Evolutionary conservation across 176 grass and related monocot genomes (phyloP), one percentile per base, ranked within the genome.

Genomic region (Tillandsia leiboldiana): DNA sequence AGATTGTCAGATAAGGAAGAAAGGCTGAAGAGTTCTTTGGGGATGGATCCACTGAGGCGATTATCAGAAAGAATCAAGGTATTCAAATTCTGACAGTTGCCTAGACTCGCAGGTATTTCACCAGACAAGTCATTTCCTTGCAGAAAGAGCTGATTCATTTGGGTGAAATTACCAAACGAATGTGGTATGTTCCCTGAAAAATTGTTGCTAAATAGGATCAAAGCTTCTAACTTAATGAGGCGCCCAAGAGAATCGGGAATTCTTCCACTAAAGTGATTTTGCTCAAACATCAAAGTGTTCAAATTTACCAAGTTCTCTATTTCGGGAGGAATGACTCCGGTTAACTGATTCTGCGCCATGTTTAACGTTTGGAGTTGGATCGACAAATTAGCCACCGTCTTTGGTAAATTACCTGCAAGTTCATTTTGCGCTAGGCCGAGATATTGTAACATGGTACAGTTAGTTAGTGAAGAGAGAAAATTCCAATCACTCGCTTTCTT

Each of bases 91-190:
- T 70, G 18, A 51, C 61, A 87, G 1, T 71, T 28, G 27, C 70
- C 74, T 7, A 87, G 47, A 48, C 49, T 64, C 49, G 0, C 9
- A 1, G 84, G 84, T 47, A 87, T 87, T 0, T 26, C 17, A 2
- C 79, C 61, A 1, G 4, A 61, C 9, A 87, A 53, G 51, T 66
- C 1, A 61, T 82, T 87, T 11, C 63, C 15, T 10, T 57, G 14
- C 12, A 87, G 64, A 50, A 26, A 11, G 3, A 87, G 75, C 48
- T 15, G 12, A 64, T 48, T 69, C 27, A 87, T 12, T 68, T 65
- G 18, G n/a, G 26, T 48, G 1, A 87, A 53, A 12, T 87, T 83
- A 5, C 68, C 68, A 47, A 87, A 8, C 12, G 85, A 83, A 68
- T 8, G 49, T 0, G 80, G 85, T 0, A 87, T 72, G 12, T 26